Percentiles rank a stretch among this genome's conserved stretches.
phyloP scores from a whole-genome alignment of 345 rosid species.

The Arabidopsis thaliana region TAIR10.1 NC_003074.8:3699001-3699500 shows the following conservation, averaged over 20 bases:
- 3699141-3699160: conserved; percentile 79
- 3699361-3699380: conserved; percentile 50
- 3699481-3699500: conserved; percentile 53
- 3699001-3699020: conserved; percentile 47
- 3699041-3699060: conserved; percentile 10
- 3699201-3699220: conserved; percentile 64
- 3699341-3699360: conserved; percentile 59
- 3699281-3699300: conserved; percentile 78
- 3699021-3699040: conserved; percentile 21
- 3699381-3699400: conserved; percentile 38
- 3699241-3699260: conserved; percentile 79
- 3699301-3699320: conserved; percentile 78
- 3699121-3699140: conserved; percentile 82
- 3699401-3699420: conserved; percentile 44
- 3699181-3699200: conserved; percentile 73
- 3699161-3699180: conserved; percentile 79
- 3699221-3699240: conserved; percentile 80
- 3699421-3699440: conserved; percentile 50
- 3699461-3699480: conserved; percentile 52
- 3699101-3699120: conserved; percentile 75
- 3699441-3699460: conserved; percentile 38
- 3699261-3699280: conserved; percentile 75
- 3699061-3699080: conserved; percentile 36
- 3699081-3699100: conserved; percentile 43
- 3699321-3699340: conserved; percentile 61